These are phyloP conservation scores for Closterium sp. DNA, from an alignment of 139 green algal genomes.

Conservation along the genomic window DNA sequence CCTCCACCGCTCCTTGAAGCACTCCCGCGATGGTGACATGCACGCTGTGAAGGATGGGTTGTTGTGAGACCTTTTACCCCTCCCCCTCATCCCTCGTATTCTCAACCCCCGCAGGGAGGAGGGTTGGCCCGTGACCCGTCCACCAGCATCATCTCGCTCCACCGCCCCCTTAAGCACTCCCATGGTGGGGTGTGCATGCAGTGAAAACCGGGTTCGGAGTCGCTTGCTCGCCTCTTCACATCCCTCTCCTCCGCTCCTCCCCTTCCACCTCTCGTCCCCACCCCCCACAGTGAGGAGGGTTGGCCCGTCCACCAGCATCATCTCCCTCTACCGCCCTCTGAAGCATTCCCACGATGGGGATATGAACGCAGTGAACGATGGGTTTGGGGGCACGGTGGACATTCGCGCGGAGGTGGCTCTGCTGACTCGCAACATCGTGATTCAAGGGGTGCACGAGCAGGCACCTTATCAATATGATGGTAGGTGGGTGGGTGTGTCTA, in stretches of 20 bases:
- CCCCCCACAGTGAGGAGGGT: neutral
- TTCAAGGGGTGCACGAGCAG: neutral
- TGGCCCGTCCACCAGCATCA: neutral
- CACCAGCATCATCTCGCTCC: neutral
- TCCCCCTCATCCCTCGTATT: too few species aligned
- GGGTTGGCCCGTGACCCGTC: neutral
- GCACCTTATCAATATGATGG: neutral
- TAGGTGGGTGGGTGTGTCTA: too few species aligned
- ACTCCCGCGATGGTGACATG: neutral
- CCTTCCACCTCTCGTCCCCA: too few species aligned
- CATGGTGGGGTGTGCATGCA: neutral
- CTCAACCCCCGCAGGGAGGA: neutral
- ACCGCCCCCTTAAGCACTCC: neutral
- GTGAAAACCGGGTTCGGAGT: neutral
- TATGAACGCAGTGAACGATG: neutral
- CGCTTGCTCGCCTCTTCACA: neutral
- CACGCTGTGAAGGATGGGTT: neutral
- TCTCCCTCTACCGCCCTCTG: conserved; percentile 4
- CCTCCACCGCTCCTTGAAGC: neutral
- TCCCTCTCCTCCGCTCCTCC: too few species aligned
- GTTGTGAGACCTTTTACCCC: too few species aligned
- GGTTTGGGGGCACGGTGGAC: conserved; percentile 2
- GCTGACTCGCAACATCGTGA: neutral
- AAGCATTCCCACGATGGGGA: neutral
- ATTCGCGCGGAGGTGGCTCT: neutral